Evolutionary conservation across 2,329 filamentous ascomycete genomes (phyloP).

Genomic region (Hypoxylon sp.): DNA sequence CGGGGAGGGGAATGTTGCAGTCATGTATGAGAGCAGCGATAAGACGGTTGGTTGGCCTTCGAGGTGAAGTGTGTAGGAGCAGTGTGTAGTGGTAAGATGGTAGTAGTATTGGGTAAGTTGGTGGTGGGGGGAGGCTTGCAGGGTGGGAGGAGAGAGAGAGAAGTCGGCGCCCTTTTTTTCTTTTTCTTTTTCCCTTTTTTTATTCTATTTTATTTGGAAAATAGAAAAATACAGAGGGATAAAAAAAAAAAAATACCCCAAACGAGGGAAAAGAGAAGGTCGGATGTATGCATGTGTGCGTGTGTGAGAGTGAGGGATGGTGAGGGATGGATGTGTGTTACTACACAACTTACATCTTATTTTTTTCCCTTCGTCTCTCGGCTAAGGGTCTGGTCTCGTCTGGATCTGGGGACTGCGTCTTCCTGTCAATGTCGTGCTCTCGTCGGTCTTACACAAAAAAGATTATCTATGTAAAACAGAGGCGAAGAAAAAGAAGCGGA

Average conservation of each 20-base stretch:
- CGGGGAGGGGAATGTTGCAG: conserved; percentile 38
- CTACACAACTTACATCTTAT: conserved; percentile 32
- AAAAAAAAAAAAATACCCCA: conserved; percentile 23
- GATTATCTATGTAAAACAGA: conserved; percentile 40
- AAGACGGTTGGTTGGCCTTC: conserved; percentile 40
- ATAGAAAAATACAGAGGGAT: too few species aligned
- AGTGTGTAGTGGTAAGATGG: conserved; percentile 33
- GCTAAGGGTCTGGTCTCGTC: conserved; percentile 19
- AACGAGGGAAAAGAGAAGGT: conserved; percentile 15
- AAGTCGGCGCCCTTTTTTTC: conserved; percentile 34
- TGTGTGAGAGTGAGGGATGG: too few species aligned
- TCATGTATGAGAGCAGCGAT: conserved; percentile 34
- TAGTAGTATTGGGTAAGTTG: conserved; percentile 26
- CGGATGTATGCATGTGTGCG: too few species aligned
- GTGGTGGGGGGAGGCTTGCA: conserved; percentile 33
- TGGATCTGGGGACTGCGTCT: conserved; percentile 22
- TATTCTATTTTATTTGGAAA: too few species aligned
- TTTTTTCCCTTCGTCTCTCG: too few species aligned
- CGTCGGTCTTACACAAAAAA: conserved; percentile 30
- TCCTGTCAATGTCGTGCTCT: conserved; percentile 30
- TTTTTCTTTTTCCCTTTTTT: too few species aligned
- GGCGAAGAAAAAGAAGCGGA: conserved; percentile 22
- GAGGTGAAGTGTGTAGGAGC: too few species aligned
- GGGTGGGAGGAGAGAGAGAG: conserved; percentile 36
- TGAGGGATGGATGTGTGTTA: conserved; percentile 27